Evolutionary conservation across 495 filamentous ascomycete genomes (phyloP).

Genomic region (Lasiosphaeria hispida): DNA sequence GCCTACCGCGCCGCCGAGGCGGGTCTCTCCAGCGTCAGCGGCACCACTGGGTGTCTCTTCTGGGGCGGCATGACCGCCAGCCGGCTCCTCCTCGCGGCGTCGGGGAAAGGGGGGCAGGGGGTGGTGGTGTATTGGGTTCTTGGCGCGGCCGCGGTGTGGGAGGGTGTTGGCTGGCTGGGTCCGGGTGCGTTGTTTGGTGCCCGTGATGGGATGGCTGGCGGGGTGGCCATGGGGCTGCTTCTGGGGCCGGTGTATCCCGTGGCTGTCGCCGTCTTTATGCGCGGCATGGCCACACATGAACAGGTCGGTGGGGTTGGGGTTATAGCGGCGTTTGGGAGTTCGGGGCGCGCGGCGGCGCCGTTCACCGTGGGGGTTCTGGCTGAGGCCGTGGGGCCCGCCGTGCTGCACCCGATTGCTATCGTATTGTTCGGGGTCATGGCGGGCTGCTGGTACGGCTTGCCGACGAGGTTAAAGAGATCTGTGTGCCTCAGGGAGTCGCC

Average conservation of each 20-base stretch:
- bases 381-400: slow-evolving; percentile 65
- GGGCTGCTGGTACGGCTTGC: slow-evolving; percentile 60
- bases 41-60: slow-evolving; percentile 69
- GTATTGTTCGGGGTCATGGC: slow-evolving; percentile 68
- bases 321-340: slow-evolving; percentile 70
- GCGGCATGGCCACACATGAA: slow-evolving; percentile 58
- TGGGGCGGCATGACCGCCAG: slow-evolving; percentile 79
- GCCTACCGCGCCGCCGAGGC: slow-evolving; percentile 80
- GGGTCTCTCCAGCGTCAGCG: slow-evolving; percentile 56
- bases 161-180: slow-evolving; percentile 73
- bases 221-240: slow-evolving; percentile 68
- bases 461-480: slow-evolving; percentile 50
- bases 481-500: too few species aligned
- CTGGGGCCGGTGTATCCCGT: slow-evolving; percentile 77
- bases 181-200: too few species aligned
- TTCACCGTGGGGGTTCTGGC: slow-evolving; percentile 73
- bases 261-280: slow-evolving; percentile 63
- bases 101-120: too few species aligned
- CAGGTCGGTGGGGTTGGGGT: slow-evolving; percentile 67
- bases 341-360: slow-evolving; percentile 70
- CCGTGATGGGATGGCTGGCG: too few species aligned
- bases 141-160: slow-evolving; percentile 58
- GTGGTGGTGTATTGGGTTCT: slow-evolving; percentile 60
- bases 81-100: slow-evolving; percentile 62
- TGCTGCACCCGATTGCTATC: slow-evolving; percentile 71